Base-by-base conservation (phyloP, 78 protist genomes). In the Speleostelium caveatum region DNA sequence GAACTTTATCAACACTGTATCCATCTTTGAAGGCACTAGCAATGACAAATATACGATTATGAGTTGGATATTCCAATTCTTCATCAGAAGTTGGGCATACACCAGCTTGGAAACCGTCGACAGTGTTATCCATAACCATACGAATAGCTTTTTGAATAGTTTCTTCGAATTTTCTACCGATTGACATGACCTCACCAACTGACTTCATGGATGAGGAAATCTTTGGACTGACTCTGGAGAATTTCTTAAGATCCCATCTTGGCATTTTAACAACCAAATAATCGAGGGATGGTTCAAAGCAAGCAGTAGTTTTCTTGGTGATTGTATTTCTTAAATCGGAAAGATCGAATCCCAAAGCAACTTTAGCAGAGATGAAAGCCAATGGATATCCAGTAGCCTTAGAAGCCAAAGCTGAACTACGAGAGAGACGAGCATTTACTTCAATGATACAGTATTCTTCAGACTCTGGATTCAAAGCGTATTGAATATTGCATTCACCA, bases 351-450 rank as follows among this genome's bases (percentile, higher is more conserved):
- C 97, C 98, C 19, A 98, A 95, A 10, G 98, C 98, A 38, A 98
- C 95, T 92, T 97, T 97, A 32, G 99, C 99, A 26, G 99, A 98
- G 14, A 98, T 98, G 56, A 63, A 92, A 41, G 99, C 99, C 26
- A 98, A 93, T 36, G 99, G 99, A 73, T 98, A 98, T 61, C 99
- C 99, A 5, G 99, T 98, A 21, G 99, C 99, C 96, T 98, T 98
- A 78, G 96, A 86, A 22, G 99, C 99, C 12, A 97, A 96, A 19
- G 99, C 99, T 0, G 97, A 92, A n/a, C 94, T 77, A 58, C 99
- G 97, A 19, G 97, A 94, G 35, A 98, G 97, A 38, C 99, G 97
- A 0, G 99, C 98, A 85, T 98, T 98, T n/a, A 97, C 98, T 73
- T 96, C 97, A 45, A 96, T 95, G 87, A 97, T 94, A 66, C 86